phyloP scores from a whole-genome alignment of 2,329 filamentous ascomycete species.

The Botrytis galanthina region DNA sequence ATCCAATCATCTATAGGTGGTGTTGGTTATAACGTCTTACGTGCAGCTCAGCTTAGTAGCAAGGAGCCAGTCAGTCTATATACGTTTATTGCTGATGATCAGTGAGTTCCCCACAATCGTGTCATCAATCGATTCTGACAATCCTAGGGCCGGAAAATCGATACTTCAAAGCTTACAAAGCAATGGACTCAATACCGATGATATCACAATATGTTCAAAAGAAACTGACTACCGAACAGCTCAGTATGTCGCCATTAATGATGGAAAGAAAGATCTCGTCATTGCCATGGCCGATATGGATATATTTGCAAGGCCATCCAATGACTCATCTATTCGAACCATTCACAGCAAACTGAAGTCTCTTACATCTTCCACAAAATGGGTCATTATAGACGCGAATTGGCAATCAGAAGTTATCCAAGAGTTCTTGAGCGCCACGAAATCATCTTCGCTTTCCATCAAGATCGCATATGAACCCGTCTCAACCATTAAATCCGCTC shows the following conservation, averaged over 20 bases:
- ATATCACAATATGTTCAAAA: conserved; percentile 45
- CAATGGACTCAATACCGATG: conserved; percentile 62
- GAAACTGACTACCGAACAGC: conserved; percentile 59
- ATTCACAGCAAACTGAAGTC: background rate
- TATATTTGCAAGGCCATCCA: conserved; percentile 49
- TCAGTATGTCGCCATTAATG: conserved; percentile 90
- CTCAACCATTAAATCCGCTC: conserved; percentile 71
- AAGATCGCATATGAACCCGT: conserved; percentile 85
- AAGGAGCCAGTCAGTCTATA: conserved; percentile 66
- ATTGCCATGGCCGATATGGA: conserved; percentile 94
- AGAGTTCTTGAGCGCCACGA: conserved; percentile 59
- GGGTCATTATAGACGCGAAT: conserved; percentile 84
- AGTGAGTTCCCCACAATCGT: conserved; percentile 45
- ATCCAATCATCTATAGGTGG: conserved; percentile 85
- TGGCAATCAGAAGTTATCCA: conserved; percentile 68
- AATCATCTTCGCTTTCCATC: conserved; percentile 41
- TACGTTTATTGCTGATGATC: conserved; percentile 78
- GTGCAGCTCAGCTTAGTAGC: conserved; percentile 70
- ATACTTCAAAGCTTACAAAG: conserved; percentile 64
- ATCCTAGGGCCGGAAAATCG: conserved; percentile 65
- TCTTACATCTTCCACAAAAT: conserved; percentile 45
- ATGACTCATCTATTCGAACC: conserved; percentile 37
- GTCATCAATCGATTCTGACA: background rate
- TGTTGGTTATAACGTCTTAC: conserved; percentile 87
- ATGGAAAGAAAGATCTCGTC: conserved; percentile 76